Evolutionary conservation across 176 grass and related monocot genomes (phyloP).

Genomic region (Themeda triandra): DNA sequence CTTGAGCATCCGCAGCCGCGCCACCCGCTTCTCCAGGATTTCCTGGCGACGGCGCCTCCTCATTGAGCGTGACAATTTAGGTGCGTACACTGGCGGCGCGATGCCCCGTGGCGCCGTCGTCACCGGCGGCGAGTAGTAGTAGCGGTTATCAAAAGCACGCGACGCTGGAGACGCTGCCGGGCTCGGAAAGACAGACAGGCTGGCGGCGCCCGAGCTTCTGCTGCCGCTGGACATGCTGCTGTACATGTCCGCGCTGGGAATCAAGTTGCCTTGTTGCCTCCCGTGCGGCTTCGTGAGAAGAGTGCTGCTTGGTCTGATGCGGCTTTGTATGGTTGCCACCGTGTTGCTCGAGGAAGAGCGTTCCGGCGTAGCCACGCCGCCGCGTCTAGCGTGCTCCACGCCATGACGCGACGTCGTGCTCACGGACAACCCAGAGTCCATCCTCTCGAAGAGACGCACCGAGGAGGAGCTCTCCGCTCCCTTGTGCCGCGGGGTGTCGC

Average conservation of each 20-base stretch:
- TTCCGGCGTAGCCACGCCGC: background rate
- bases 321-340: constrained; percentile 16
- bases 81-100: background rate
- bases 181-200: background rate
- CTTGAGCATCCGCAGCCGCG: constrained; percentile 41
- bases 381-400: background rate
- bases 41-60: background rate
- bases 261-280: background rate
- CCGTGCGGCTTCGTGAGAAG: background rate
- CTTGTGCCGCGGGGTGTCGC: background rate
- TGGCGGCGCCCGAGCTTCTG: background rate
- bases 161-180: background rate
- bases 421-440: background rate
- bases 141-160: background rate
- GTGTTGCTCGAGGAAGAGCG: constrained; percentile 15
- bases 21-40: constrained; percentile 17
- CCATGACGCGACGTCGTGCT: background rate
- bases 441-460: background rate
- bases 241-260: background rate
- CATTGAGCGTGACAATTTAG: background rate
- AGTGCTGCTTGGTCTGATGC: background rate
- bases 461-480: background rate
- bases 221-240: constrained; percentile 6
- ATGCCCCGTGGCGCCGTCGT: background rate
- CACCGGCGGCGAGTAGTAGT: background rate